Conservation (phyloP, 1,284 basidiomycete species). For the Leccinum pallidistipes region DNA sequence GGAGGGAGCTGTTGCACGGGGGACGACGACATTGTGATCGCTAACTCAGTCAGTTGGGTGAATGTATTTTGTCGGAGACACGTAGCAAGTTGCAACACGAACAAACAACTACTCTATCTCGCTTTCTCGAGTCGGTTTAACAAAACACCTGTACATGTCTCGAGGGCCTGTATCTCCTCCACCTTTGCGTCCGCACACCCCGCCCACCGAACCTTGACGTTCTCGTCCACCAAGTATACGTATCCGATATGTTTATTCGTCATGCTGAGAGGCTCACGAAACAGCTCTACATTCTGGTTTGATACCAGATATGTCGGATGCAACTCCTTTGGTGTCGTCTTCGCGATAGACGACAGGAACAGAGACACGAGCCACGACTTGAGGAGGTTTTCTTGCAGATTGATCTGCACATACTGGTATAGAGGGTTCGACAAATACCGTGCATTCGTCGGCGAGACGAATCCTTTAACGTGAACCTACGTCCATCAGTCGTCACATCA, state of each 20-base stretch:
- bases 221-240: slow-evolving; percentile 87
- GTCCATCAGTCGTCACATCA: slow-evolving; percentile 7
- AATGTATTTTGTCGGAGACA: slow-evolving; percentile 29
- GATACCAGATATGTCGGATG: slow-evolving; percentile 85
- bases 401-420: slow-evolving; percentile 88
- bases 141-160: slow-evolving; percentile 75
- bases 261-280: slow-evolving; percentile 83
- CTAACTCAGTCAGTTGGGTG: neutral
- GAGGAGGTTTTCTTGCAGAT: slow-evolving; percentile 87
- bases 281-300: slow-evolving; percentile 75
- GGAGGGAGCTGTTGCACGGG: slow-evolving; percentile 75
- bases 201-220: slow-evolving; percentile 89
- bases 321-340: slow-evolving; percentile 59
- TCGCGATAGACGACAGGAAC: slow-evolving; percentile 75
- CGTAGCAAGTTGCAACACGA: slow-evolving; percentile 32
- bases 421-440: slow-evolving; percentile 61
- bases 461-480: slow-evolving; percentile 82
- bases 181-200: slow-evolving; percentile 82
- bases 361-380: slow-evolving; percentile 88
- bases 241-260: slow-evolving; percentile 93
- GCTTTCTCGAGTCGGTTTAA: slow-evolving; percentile 53
- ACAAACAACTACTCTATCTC: slow-evolving; percentile 29
- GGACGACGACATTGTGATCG: slow-evolving; percentile 52
- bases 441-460: slow-evolving; percentile 63
- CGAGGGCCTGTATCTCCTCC: slow-evolving; percentile 72